These are phyloP conservation scores for Saccharomyces hybrid DNA, from an alignment of 1,139 yeast genomes.

Conservation along the genomic window DNA sequence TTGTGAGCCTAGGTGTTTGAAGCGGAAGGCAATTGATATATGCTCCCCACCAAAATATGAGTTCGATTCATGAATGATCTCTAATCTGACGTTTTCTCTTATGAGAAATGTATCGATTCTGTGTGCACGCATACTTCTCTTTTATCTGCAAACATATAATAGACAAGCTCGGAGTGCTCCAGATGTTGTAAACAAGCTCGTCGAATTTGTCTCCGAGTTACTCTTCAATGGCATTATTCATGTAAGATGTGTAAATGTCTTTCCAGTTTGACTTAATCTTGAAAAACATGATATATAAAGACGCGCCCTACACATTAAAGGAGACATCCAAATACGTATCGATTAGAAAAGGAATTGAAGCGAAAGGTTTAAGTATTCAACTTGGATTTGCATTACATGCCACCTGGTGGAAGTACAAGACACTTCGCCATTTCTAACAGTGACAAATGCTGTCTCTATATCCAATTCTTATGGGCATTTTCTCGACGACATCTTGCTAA, in stretches of 20 bases:
- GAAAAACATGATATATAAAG: neutral
- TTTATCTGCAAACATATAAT: neutral
- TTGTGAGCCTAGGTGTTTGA: constrained; percentile 33
- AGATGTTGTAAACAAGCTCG: neutral
- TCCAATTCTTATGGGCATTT: no score
- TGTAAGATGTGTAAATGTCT: neutral
- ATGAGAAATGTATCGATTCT: constrained; percentile 26
- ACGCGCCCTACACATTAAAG: neutral
- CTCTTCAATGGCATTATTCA: neutral
- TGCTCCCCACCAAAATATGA: constrained; percentile 37
- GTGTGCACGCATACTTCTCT: constrained; percentile 21
- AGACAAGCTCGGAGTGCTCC: no score
- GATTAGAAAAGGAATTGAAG: neutral
- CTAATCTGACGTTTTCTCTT: constrained; percentile 32
- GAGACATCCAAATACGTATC: neutral
- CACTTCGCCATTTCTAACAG: neutral
- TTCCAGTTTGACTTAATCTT: neutral
- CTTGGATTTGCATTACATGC: neutral
- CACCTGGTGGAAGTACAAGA: neutral
- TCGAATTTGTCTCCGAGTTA: neutral
- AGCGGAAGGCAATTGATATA: constrained; percentile 33
- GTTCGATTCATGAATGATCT: constrained; percentile 34
- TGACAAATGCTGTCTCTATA: neutral
- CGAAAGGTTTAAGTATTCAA: neutral
- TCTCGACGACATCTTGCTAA: no score